Evolutionary conservation across 306 rosid species (phyloP).

Genomic region (Pterocarpus macrocarpus): DNA sequence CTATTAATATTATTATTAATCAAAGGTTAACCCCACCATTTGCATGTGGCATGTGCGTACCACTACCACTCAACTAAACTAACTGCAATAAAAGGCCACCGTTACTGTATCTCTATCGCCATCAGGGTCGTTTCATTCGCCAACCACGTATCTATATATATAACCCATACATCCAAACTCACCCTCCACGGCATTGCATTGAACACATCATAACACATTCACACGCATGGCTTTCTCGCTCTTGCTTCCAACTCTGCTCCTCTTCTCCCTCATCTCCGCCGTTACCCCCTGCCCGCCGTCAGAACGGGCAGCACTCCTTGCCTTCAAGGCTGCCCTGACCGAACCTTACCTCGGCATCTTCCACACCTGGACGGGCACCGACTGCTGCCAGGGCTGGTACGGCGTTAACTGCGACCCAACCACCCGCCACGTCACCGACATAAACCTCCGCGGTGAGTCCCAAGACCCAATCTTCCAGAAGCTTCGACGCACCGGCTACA

Average conservation of each 20-base stretch:
- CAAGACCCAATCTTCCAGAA: constrained; percentile 73
- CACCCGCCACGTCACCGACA: constrained; percentile 67
- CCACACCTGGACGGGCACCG: constrained; percentile 67
- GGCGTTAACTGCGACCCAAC: constrained; percentile 79
- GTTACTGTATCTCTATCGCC: not conserved
- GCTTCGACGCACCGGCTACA: constrained; percentile 68
- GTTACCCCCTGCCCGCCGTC: constrained; percentile 76
- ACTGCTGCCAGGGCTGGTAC: constrained; percentile 80
- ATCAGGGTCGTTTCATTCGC: not conserved
- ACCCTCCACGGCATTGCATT: constrained; percentile 21
- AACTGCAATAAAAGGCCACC: not conserved
- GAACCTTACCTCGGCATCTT: constrained; percentile 86
- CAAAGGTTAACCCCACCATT: constrained; percentile 28
- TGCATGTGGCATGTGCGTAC: constrained; percentile 54
- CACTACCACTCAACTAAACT: not conserved
- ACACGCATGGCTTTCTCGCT: constrained; percentile 52
- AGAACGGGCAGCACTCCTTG: constrained; percentile 71
- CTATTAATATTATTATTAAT: not conserved
- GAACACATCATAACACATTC: not conserved
- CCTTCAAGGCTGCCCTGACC: constrained; percentile 68
- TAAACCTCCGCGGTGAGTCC: constrained; percentile 89
- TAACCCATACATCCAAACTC: constrained; percentile 31
- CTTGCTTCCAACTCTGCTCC: constrained; percentile 37
- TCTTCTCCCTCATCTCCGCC: constrained; percentile 51
- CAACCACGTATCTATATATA: constrained; percentile 30